Evolutionary conservation across 768 basidiomycete genomes (phyloP), one percentile per base, ranked within the genome.

Genomic region (Leccinum uliginosum): DNA sequence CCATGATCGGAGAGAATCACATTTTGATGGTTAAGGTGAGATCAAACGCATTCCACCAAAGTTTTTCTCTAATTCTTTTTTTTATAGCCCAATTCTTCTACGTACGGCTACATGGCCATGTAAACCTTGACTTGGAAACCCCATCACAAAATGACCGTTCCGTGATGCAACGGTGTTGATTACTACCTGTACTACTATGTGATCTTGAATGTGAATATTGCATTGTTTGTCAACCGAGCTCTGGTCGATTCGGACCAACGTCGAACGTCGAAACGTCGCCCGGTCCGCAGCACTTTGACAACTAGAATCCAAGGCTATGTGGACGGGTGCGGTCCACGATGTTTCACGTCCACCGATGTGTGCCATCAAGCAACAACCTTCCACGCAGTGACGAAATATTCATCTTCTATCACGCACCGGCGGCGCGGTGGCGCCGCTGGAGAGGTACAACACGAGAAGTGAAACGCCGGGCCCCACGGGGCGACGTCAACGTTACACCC

Each of bases 1-100:
- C 63, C 24, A 75, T 75, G 75, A 63, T 75, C 12, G 65, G 71
- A 5, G 75, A 76, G 56, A 65, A 76, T 50, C 67, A 68, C 19
- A 62, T 75, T 23, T 46, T 76, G 2, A 60, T 72, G 54, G 69
- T 75, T 35, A 65, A 71, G 57, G 74, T 73, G 54, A 54, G 64
- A 30, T 10, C 9, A 6, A 34, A 21, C 26, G n/a, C n/a, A 24
- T 30, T 5, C 4, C n/a, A 12, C 3, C 51, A 5, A 7, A 43
- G n/a, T 27, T 48, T 17, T 19, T 50, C n/a, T 15, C 52, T 56
- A 26, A 54, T 54, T n/a, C 40, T 40, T 40, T 34, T 52, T 38
- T 40, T 48, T 21, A 4, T 11, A 70, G 71, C 27, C 60, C 9
- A 7, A 19, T 26, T 19, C 46, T 34, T 38, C 35, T 9, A 63